Evolutionary conservation across 108 stramenopile species (phyloP).

Genomic region (Cyclostephanos invisitatus): DNA sequence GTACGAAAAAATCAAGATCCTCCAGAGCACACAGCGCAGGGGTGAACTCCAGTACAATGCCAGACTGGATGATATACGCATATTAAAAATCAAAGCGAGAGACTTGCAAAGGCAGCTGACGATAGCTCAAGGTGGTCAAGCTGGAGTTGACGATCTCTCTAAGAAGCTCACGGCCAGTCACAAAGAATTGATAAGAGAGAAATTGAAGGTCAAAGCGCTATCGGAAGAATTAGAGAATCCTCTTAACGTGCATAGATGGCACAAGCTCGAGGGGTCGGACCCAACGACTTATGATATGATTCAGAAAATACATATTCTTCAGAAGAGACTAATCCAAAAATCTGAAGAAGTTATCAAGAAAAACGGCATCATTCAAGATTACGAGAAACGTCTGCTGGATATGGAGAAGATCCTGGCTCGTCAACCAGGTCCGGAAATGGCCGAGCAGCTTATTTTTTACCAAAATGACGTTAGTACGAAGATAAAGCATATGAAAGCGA

Average conservation of each 20-base stretch:
- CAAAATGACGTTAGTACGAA: conserved; percentile 83
- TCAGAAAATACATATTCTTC: conserved; percentile 85
- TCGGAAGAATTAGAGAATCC: conserved; percentile 88
- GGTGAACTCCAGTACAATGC: conserved; percentile 73
- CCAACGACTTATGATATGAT: conserved; percentile 87
- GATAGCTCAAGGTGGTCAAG: conserved; percentile 48
- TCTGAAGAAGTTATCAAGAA: conserved; percentile 84
- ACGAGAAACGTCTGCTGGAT: conserved; percentile 74
- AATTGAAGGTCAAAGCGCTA: conserved; percentile 76
- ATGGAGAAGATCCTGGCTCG: conserved; percentile 73
- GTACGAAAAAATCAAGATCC: conserved; percentile 86
- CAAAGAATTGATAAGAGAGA: conserved; percentile 81
- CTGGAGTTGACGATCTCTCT: conserved; percentile 55
- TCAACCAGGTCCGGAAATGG: conserved; percentile 83
- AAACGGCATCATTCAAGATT: conserved; percentile 77
- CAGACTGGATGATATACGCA: conserved; percentile 68
- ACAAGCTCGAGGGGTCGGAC: conserved; percentile 83
- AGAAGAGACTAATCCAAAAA: conserved; percentile 71
- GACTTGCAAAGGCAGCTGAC: conserved; percentile 69
- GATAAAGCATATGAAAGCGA: conserved; percentile 80
- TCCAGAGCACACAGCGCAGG: conserved; percentile 69
- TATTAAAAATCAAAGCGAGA: conserved; percentile 70
- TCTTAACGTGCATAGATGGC: conserved; percentile 88
- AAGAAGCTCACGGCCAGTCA: conserved; percentile 63
- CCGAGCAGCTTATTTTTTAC: conserved; percentile 73